Conservation (phyloP, 2,329 filamentous ascomycete genomes). For the Xylaria sp. region DNA sequence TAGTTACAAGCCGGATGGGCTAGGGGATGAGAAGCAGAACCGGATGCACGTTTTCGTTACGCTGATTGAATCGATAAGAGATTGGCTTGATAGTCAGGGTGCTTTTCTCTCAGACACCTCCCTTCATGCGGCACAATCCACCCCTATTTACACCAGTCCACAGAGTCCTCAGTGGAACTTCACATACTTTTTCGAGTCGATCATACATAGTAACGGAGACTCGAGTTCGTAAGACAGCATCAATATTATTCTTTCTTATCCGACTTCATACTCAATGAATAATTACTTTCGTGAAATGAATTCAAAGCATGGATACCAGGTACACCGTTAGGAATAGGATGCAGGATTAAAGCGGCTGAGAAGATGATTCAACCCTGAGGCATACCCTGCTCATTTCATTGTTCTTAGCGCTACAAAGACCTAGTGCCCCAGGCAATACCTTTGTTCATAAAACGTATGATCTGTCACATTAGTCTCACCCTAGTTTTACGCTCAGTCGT, state of each 20-base stretch:
- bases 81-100: conserved; percentile 25
- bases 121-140: not conserved
- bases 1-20: conserved; percentile 23
- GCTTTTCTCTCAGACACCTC: not conserved
- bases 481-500: too few relatives aligned
- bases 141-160: not conserved
- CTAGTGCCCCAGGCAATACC: not conserved
- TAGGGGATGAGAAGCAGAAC: conserved; percentile 23
- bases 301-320: too few relatives aligned
- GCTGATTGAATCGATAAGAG: conserved; percentile 19
- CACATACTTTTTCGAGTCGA: conserved; percentile 34
- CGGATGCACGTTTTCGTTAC: conserved; percentile 13
- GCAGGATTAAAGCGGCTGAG: too few relatives aligned
- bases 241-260: not conserved
- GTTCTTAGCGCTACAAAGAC: not conserved
- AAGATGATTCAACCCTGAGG: too few relatives aligned
- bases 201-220: conserved; percentile 9
- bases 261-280: too few relatives aligned
- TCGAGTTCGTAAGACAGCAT: not conserved
- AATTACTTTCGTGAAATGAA: too few relatives aligned
- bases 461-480: too few relatives aligned
- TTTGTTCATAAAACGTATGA: too few relatives aligned
- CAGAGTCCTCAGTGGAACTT: conserved; percentile 34
- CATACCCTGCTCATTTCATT: too few relatives aligned
- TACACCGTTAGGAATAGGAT: too few relatives aligned